Evolutionary conservation across 2,329 filamentous ascomycete species (phyloP), one percentile per base, ranked within the genome.

Genomic region (Aspergillus versicolor): DNA sequence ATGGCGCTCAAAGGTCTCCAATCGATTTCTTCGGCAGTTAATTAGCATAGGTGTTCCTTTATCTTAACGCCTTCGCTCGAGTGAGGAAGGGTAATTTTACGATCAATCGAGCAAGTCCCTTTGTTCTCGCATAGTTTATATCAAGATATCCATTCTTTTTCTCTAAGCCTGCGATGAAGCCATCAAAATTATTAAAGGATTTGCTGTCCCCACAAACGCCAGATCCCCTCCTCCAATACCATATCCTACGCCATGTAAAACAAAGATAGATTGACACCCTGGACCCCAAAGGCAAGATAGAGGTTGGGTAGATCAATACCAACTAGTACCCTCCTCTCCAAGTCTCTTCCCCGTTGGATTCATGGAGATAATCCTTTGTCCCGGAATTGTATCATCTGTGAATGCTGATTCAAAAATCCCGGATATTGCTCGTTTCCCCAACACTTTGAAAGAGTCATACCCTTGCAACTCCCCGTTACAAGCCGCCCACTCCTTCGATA

Each of bases 401-500:
- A 82, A 79, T 15, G 81, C 79, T 38, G 79, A 76, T 68, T 88
- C 84, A 63, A 87, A 87, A 2, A 79, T 79, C 12, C 84, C 84
- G 5, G 81, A 82, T 40, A 87, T 79, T 4, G 82, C 81, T 44
- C 84, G 72, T 61, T 78, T 77, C 5, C 82, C 82, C 43, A 86
- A 75, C 32, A 75, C 69, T 2, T 63, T 63, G 60, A 87, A 85
- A 37, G 82, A 84, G 64, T 85, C 79, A 65, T 81, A 87, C 15
- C 66, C 69, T 2, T 69, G 67, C 21, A 66, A 62, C 12, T 74
- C 61, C 5, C 81, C 82, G 63, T 82, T 83, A 37, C 81, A 75
- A n/a, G 83, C 80, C 11, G 78, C 79, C 80, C 84, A 86, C 59
- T 85, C 81, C 4, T 72, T 72, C n/a, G 73, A 77, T 11, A 72